phyloP scores from a whole-genome alignment of 2,329 filamentous ascomycete genomes.

The Pleoardoris graminearum region DNA sequence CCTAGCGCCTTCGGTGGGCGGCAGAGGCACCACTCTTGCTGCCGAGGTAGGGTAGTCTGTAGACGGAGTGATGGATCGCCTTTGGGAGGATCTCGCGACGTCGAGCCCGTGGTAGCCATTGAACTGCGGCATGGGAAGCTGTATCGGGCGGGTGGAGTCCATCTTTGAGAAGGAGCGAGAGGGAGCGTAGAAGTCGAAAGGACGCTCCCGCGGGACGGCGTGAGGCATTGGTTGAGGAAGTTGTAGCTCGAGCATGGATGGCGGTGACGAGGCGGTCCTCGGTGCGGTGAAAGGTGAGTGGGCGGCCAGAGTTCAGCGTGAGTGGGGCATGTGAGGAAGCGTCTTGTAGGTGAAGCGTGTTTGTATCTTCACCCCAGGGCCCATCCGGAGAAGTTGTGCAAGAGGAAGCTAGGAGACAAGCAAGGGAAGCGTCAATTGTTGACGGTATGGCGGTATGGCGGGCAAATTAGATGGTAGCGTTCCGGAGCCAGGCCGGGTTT shows the following conservation, averaged over 20 bases:
- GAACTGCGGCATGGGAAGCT: constrained; percentile 33
- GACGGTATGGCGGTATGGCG: constrained; percentile 30
- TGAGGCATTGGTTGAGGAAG: constrained; percentile 47
- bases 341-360: background rate
- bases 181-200: constrained; percentile 40
- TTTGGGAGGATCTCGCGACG: constrained; percentile 22
- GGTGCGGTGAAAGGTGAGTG: constrained; percentile 13
- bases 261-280: constrained; percentile 8
- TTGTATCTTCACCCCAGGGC: constrained; percentile 26
- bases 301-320: background rate
- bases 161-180: constrained; percentile 29
- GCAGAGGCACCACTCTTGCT: constrained; percentile 37
- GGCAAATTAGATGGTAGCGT: too few relatives aligned
- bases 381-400: constrained; percentile 13
- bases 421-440: constrained; percentile 40
- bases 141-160: constrained; percentile 35
- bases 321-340: constrained; percentile 6
- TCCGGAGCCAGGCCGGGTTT: too few relatives aligned
- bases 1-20: constrained; percentile 29
- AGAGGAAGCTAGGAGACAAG: constrained; percentile 25
- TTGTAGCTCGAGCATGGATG: constrained; percentile 48
- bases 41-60: constrained; percentile 35
- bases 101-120: constrained; percentile 27
- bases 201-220: constrained; percentile 41
- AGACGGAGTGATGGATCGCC: constrained; percentile 39